Conservation (phyloP, 768 basidiomycete genomes). For the Naematelia aurantialba region DNA sequence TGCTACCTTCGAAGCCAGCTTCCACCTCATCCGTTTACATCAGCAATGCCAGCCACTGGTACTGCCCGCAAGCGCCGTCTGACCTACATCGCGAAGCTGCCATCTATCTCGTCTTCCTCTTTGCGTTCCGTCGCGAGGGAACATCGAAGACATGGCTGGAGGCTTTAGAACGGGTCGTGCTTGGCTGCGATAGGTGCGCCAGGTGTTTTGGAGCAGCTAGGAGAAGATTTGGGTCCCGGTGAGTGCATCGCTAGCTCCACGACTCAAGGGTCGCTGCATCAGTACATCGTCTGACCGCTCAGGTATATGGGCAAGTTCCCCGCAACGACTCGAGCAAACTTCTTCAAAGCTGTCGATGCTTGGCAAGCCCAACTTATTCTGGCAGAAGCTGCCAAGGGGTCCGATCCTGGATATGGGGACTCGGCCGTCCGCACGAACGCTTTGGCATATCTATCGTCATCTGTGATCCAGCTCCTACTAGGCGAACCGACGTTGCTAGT, state of each 20-base stretch:
- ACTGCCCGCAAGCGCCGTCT: constrained; percentile 63
- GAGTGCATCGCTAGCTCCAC: constrained; percentile 54
- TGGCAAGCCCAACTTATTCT: constrained; percentile 64
- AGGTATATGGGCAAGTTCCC: constrained; percentile 74
- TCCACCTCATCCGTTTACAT: constrained; percentile 10
- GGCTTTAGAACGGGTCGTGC: constrained; percentile 59
- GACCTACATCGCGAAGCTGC: constrained; percentile 62
- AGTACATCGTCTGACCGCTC: background rate
- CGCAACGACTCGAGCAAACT: constrained; percentile 55
- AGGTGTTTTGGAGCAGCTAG: constrained; percentile 65
- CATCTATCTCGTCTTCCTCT: constrained; percentile 73
- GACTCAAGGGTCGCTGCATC: background rate
- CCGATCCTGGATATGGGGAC: constrained; percentile 52
- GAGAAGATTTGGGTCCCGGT: constrained; percentile 66
- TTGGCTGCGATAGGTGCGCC: constrained; percentile 68
- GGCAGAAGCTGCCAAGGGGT: constrained; percentile 52
- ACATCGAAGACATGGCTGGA: constrained; percentile 64
- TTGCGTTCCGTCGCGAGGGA: constrained; percentile 63
- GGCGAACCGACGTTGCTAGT: constrained; percentile 27
- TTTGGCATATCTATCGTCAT: constrained; percentile 17
- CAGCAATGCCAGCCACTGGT: constrained; percentile 63
- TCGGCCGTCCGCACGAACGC: constrained; percentile 8
- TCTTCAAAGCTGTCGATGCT: constrained; percentile 62
- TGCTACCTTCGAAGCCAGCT: constrained; percentile 16
- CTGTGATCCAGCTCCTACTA: constrained; percentile 39